phyloP scores from a whole-genome alignment of 495 filamentous ascomycete genomes.

The Penicillium verhagenii region DNA sequence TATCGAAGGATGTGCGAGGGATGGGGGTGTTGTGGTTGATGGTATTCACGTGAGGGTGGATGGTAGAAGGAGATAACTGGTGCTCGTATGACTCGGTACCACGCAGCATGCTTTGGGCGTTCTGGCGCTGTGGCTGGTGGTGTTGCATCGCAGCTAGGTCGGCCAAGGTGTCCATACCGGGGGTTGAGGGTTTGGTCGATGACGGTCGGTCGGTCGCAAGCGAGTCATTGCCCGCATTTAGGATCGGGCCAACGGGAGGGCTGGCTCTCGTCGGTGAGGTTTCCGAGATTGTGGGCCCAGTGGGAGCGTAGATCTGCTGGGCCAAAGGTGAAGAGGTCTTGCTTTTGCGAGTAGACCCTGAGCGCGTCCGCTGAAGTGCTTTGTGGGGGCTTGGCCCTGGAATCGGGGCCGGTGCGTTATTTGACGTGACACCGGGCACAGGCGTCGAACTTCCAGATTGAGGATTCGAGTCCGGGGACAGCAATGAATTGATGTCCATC shows the following conservation, averaged over 20 bases:
- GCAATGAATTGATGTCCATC: conserved; percentile 74
- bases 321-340: conserved; percentile 46
- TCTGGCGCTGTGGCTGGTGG: conserved; percentile 54
- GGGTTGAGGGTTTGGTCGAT: conserved; percentile 52
- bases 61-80: conserved; percentile 49
- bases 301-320: conserved; percentile 39
- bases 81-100: conserved; percentile 47
- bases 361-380: conserved; percentile 33
- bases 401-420: conserved; percentile 27
- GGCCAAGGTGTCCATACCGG: conserved; percentile 64
- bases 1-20: conserved; percentile 54
- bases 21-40: conserved; percentile 52
- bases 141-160: conserved; percentile 68
- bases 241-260: conserved; percentile 26
- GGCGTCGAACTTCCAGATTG: conserved; percentile 44
- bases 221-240: conserved; percentile 32
- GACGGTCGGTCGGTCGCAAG: conserved; percentile 32
- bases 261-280: conserved; percentile 31
- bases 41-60: conserved; percentile 47
- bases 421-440: conserved; percentile 34
- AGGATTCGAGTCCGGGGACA: conserved; percentile 65
- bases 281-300: conserved; percentile 26
- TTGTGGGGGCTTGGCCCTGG: conserved; percentile 35
- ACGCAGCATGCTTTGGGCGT: conserved; percentile 40
- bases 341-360: conserved; percentile 31